phyloP scores from a whole-genome alignment of 1,284 basidiomycete genomes.

The Moniliophthora roreri region DNA sequence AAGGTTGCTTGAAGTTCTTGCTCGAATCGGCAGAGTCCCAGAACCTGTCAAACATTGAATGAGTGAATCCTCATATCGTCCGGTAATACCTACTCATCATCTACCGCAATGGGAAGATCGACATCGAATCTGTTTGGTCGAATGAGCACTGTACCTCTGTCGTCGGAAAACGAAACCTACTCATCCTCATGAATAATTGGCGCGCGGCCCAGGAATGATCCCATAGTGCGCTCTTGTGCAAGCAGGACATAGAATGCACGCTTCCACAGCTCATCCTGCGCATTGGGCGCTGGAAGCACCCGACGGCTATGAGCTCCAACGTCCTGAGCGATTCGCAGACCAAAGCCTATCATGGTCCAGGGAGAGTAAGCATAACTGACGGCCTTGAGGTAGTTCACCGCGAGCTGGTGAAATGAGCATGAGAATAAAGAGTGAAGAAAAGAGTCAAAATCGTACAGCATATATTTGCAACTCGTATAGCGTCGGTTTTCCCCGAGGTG shows the following conservation, averaged over 20 bases:
- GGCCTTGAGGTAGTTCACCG: conserved; percentile 31
- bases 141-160: not conserved
- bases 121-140: conserved; percentile 52
- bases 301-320: conserved; percentile 51
- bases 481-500: conserved; percentile 45
- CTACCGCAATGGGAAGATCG: conserved; percentile 64
- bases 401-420: conserved; percentile 26
- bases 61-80: too few species aligned
- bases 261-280: conserved; percentile 66
- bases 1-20: conserved; percentile 50
- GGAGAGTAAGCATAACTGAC: conserved; percentile 45
- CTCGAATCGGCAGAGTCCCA: conserved; percentile 52
- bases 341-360: conserved; percentile 62
- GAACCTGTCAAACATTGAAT: too few species aligned
- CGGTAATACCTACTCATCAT: conserved; percentile 81
- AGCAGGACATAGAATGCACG: conserved; percentile 66
- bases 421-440: not conserved
- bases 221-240: conserved; percentile 48
- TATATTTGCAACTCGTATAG: conserved; percentile 72
- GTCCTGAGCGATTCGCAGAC: conserved; percentile 54
- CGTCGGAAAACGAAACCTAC: conserved; percentile 29
- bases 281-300: conserved; percentile 30
- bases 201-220: conserved; percentile 63
- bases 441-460: conserved; percentile 34
- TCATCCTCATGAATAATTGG: conserved; percentile 69